phyloP scores from a whole-genome alignment of 2,329 filamentous ascomycete species.

The Exophiala viscosa region DNA sequence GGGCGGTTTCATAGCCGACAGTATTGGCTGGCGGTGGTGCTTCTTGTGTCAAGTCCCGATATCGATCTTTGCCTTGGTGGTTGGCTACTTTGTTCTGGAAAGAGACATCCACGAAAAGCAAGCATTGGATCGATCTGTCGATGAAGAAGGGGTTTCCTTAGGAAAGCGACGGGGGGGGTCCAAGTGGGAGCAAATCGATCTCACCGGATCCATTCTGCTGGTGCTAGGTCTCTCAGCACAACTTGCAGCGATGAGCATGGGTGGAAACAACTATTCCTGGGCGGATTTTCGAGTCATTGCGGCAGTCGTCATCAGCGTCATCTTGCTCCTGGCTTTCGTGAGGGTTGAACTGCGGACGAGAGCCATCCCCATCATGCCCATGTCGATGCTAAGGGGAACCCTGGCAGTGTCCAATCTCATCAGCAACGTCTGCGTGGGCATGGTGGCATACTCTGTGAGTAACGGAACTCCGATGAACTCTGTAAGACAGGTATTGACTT shows the following conservation, averaged over 20 bases:
- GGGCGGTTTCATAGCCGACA: constrained; percentile 67
- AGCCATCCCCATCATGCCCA: constrained; percentile 44
- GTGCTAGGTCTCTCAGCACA: constrained; percentile 58
- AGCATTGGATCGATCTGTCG: constrained; percentile 13
- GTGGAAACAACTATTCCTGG: constrained; percentile 47
- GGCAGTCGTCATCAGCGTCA: constrained; percentile 37
- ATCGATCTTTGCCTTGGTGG: constrained; percentile 51
- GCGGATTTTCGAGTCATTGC: constrained; percentile 39
- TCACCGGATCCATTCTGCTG: constrained; percentile 55
- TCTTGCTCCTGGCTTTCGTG: constrained; percentile 39
- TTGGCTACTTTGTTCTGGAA: constrained; percentile 53
- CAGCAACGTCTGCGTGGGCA: constrained; percentile 58
- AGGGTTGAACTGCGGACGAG: constrained; percentile 40
- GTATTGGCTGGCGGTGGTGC: constrained; percentile 72
- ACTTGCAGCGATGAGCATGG: constrained; percentile 43
- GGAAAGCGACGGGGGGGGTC: no score
- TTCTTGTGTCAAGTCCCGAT: constrained; percentile 69
- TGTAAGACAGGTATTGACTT: no score
- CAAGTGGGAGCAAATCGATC: constrained; percentile 55
- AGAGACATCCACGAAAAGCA: constrained; percentile 37
- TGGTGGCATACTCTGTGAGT: constrained; percentile 62
- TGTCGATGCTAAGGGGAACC: constrained; percentile 53
- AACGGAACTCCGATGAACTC: no score
- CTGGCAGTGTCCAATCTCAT: constrained; percentile 55
- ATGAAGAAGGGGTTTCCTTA: no score